These are phyloP conservation scores for Fusarium ambrosium DNA, from an alignment of 2,329 filamentous ascomycete species.

Conservation along the genomic window DNA sequence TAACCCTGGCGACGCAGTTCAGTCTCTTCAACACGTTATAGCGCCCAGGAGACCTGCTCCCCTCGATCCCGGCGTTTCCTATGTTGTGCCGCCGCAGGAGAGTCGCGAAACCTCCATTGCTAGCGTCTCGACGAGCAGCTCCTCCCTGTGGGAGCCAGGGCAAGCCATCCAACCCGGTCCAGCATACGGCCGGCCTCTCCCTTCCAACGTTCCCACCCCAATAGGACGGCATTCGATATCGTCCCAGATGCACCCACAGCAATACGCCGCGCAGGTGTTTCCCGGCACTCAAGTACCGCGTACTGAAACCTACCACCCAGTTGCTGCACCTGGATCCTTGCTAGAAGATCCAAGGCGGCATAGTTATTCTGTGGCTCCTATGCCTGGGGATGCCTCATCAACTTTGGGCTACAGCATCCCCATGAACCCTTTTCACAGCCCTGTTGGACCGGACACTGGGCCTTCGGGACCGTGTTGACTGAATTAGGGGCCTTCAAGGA, in stretches of 20 bases:
- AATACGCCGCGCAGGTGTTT: conserved; percentile 42
- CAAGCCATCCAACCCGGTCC: conserved; percentile 43
- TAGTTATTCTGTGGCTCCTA: conserved; percentile 41
- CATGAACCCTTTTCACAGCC: conserved; percentile 43
- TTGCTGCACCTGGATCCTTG: conserved; percentile 39
- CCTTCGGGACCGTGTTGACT: conserved; percentile 44
- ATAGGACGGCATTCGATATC: conserved; percentile 41
- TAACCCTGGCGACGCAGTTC: conserved; percentile 46
- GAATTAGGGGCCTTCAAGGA: conserved; percentile 14
- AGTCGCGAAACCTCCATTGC: conserved; percentile 52
- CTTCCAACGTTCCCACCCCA: conserved; percentile 39
- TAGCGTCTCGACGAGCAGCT: conserved; percentile 50
- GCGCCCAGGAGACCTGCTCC: conserved; percentile 52
- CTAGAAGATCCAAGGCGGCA: conserved; percentile 45
- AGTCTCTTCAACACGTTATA: conserved; percentile 56
- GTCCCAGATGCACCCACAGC: conserved; percentile 41
- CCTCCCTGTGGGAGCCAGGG: conserved; percentile 52
- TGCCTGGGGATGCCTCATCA: conserved; percentile 39
- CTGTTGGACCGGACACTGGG: conserved; percentile 35
- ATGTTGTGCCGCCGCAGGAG: conserved; percentile 49
- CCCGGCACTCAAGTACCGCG: conserved; percentile 37
- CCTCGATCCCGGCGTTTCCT: conserved; percentile 46
- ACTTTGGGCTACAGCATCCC: conserved; percentile 44
- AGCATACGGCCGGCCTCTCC: conserved; percentile 47
- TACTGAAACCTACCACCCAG: conserved; percentile 38